phyloP scores from a whole-genome alignment of 257 asterid genomes.

The Salvia miltiorrhiza region DNA sequence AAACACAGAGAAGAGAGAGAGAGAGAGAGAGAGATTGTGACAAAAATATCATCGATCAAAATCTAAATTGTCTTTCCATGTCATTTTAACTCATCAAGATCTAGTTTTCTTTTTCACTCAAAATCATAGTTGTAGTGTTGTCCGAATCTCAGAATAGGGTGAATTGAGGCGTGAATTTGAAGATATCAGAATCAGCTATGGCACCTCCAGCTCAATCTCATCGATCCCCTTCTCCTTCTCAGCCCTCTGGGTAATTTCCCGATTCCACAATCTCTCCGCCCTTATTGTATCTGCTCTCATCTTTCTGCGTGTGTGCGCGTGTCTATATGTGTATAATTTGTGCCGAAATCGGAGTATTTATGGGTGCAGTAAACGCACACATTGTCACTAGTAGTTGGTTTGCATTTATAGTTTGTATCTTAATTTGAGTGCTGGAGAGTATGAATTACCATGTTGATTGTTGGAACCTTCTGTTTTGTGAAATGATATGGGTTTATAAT shows the following conservation, averaged over 20 bases:
- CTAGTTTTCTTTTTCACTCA: background rate
- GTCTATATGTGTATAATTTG: background rate
- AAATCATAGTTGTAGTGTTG: background rate
- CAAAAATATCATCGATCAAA: constrained; percentile 20
- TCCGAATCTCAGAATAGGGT: background rate
- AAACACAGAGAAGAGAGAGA: background rate
- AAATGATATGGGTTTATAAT: background rate
- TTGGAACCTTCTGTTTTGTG: constrained; percentile 7
- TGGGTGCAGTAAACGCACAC: background rate
- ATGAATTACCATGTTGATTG: background rate
- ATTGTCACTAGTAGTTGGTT: background rate
- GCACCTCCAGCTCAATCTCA: constrained; percentile 88
- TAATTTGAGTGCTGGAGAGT: constrained; percentile 2
- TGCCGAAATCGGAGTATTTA: background rate
- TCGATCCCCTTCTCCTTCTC: constrained; percentile 94
- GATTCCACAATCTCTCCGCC: background rate
- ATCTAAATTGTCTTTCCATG: background rate
- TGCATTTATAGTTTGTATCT: background rate
- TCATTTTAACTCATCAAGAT: constrained; percentile 17
- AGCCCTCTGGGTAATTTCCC: constrained; percentile 83
- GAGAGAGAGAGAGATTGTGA: background rate
- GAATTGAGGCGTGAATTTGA: constrained; percentile 21
- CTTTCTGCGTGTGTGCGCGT: background rate
- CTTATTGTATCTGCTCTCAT: background rate
- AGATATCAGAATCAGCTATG: constrained; percentile 38